A percentile compares a stretch with the other conserved stretches of the same genome.
phyloP scores from a whole-genome alignment of 2,329 filamentous ascomycete species.

The Chaetothyriales sp. region DNA sequence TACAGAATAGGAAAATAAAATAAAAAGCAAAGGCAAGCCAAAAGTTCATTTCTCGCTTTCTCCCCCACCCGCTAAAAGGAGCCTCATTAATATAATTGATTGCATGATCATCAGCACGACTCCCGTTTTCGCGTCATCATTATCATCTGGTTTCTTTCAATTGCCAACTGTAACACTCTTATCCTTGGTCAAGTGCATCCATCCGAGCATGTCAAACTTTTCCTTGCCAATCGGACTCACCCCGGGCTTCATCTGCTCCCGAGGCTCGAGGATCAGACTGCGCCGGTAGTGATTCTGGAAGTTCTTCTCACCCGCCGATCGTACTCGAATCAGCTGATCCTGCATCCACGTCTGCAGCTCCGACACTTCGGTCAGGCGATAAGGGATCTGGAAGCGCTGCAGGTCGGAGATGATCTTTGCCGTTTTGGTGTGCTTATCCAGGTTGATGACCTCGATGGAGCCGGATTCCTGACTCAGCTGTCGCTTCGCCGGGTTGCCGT shows the following conservation, averaged over 20 bases:
- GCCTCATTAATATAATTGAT: neutral
- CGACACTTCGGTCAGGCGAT: conserved; percentile 65
- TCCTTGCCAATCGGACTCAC: conserved; percentile 27
- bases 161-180: conserved; percentile 4
- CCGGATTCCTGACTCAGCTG: conserved; percentile 54
- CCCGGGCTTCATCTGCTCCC: conserved; percentile 18
- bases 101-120: neutral
- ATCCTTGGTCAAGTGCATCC: conserved; percentile 27
- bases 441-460: conserved; percentile 77
- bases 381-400: conserved; percentile 90
- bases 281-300: conserved; percentile 64
- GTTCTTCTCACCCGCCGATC: conserved; percentile 47
- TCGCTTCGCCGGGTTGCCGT: conserved; percentile 78
- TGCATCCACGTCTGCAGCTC: conserved; percentile 92
- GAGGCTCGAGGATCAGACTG: conserved; percentile 68
- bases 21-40: neutral
- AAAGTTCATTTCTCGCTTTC: neutral
- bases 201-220: conserved; percentile 40
- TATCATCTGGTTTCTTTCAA: neutral
- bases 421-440: conserved; percentile 90
- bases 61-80: neutral
- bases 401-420: conserved; percentile 92
- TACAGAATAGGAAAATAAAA: neutral
- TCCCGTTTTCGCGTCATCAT: neutral
- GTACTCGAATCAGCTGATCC: conserved; percentile 63